These are phyloP conservation scores for Themeda triandra DNA, from an alignment of 176 grass and related monocot genomes.

Conservation along the genomic window DNA sequence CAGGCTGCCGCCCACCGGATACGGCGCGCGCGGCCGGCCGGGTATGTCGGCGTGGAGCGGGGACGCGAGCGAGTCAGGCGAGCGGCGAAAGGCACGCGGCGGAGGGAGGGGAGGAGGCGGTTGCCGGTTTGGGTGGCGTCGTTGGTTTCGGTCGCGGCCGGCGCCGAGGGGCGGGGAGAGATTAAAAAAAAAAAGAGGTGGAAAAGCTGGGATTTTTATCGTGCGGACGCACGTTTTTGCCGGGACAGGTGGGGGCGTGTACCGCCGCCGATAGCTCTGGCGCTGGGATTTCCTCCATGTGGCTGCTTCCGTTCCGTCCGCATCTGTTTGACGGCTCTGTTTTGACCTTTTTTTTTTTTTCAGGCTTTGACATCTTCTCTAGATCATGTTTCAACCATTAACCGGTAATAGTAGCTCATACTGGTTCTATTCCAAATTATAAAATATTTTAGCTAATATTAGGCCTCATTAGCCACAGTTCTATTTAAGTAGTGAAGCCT, in stretches of 20 bases:
- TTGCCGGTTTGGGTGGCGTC: slow-evolving; percentile 34
- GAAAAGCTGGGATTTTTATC: slow-evolving; percentile 21
- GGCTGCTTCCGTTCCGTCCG: not conserved
- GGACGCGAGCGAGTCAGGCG: not conserved
- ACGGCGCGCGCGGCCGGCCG: too few species aligned
- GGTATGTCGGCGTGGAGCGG: not conserved
- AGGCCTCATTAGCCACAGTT: too few species aligned
- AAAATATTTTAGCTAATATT: too few species aligned
- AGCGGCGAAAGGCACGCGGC: not conserved
- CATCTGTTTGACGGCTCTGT: not conserved
- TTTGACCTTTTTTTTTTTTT: too few species aligned
- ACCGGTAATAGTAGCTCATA: too few species aligned
- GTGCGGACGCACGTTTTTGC: not conserved
- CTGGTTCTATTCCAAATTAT: too few species aligned
- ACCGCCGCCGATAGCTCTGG: not conserved
- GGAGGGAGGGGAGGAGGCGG: not conserved
- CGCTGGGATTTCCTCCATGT: not conserved
- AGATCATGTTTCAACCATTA: too few species aligned
- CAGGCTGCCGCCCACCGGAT: not conserved
- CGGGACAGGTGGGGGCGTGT: not conserved
- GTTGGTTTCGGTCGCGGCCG: slow-evolving; percentile 42
- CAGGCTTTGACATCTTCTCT: not conserved
- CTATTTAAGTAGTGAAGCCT: too few species aligned
- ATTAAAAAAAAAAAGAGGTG: not conserved
- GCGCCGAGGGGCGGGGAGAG: not conserved